Evolutionary conservation across 768 basidiomycete genomes (phyloP).

Genomic region (Boletales sp.): DNA sequence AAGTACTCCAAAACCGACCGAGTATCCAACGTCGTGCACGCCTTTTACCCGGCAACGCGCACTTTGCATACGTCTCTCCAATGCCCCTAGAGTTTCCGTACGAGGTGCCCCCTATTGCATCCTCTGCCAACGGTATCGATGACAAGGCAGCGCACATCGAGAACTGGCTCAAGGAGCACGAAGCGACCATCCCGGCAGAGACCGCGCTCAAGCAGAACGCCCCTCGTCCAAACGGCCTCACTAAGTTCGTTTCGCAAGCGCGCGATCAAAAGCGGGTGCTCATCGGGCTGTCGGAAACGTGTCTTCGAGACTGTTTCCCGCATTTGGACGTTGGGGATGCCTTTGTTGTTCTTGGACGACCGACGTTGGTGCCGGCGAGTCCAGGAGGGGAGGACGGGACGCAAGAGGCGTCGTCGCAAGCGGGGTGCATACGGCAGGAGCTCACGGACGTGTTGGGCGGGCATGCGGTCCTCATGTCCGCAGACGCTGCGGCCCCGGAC

Average conservation of each 20-base stretch:
- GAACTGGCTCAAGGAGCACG: slow-evolving; percentile 66
- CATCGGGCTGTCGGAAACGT: slow-evolving; percentile 67
- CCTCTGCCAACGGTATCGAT: slow-evolving; percentile 35
- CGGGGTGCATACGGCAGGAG: slow-evolving; percentile 54
- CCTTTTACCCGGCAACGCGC: slow-evolving; percentile 51
- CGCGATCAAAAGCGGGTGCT: slow-evolving; percentile 56
- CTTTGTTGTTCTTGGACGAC: slow-evolving; percentile 60
- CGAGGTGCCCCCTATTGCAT: slow-evolving; percentile 54
- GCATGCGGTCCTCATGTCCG: slow-evolving; percentile 59
- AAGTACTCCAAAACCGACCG: slow-evolving; percentile 48
- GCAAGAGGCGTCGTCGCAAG: slow-evolving; percentile 21
- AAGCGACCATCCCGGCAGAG: slow-evolving; percentile 42
- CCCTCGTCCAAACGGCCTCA: slow-evolving; percentile 25
- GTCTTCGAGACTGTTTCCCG: slow-evolving; percentile 74
- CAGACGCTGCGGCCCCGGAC: slow-evolving; percentile 23
- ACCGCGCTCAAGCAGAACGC: not conserved
- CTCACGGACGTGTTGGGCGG: slow-evolving; percentile 83
- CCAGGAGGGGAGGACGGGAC: slow-evolving; percentile 27
- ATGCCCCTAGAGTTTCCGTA: slow-evolving; percentile 84
- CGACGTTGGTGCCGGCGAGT: slow-evolving; percentile 40
- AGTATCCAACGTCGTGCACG: slow-evolving; percentile 70
- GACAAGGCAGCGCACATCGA: slow-evolving; percentile 68
- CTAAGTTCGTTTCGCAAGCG: slow-evolving; percentile 46
- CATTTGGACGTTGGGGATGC: slow-evolving; percentile 86
- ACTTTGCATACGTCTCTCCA: slow-evolving; percentile 82